Conservation (phyloP, 768 basidiomycete species). For the Cystoderma amianthinum region DNA sequence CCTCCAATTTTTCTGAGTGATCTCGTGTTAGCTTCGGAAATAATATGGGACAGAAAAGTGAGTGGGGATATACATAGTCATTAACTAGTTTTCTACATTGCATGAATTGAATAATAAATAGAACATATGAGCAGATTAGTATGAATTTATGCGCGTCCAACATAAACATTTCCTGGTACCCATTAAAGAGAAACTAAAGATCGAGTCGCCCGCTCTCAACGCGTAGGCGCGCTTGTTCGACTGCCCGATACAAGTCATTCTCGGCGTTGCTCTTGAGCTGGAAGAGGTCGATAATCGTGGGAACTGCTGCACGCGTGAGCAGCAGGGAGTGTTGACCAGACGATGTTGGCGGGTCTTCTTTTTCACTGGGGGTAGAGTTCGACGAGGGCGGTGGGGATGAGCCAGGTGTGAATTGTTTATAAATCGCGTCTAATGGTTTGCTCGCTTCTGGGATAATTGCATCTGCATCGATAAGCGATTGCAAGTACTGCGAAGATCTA, state of each 20-base stretch:
- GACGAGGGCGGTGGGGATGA: neutral
- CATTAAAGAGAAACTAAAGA: too few relatives aligned
- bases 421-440: conserved; percentile 50
- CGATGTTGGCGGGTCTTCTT: conserved; percentile 7
- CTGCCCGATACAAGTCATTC: conserved; percentile 53
- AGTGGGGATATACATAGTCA: too few relatives aligned
- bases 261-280: conserved; percentile 35
- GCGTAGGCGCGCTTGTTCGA: conserved; percentile 48
- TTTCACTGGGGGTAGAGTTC: neutral
- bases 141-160: too few relatives aligned
- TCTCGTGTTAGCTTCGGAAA: too few relatives aligned
- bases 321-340: conserved; percentile 25
- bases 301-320: conserved; percentile 47
- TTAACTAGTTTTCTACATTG: too few relatives aligned
- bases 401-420: conserved; percentile 19
- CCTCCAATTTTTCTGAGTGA: too few relatives aligned
- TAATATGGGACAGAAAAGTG: too few relatives aligned
- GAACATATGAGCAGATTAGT: too few relatives aligned
- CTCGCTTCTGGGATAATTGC: conserved; percentile 52
- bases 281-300: conserved; percentile 39
- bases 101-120: too few relatives aligned
- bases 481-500: conserved; percentile 63
- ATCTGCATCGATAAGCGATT: conserved; percentile 47
- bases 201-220: conserved; percentile 11
- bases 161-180: too few relatives aligned